Base-by-base conservation (phyloP, 352 stramenopile genomes). In the Phytophthora europaea region DNA sequence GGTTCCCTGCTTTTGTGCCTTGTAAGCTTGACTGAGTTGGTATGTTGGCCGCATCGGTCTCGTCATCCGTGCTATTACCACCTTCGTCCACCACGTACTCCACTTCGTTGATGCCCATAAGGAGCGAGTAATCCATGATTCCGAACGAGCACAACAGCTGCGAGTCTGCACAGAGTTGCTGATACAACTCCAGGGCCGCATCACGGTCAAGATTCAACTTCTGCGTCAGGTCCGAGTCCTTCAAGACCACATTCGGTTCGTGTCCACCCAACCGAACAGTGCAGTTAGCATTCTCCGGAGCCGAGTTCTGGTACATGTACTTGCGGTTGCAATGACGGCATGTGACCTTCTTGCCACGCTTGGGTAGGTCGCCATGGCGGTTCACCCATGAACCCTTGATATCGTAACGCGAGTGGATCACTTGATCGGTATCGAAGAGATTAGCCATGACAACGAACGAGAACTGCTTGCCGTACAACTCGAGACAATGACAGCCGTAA, bases 371-470 rank as follows among this genome's bases (percentile, higher is more conserved):
- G 22, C 81, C 88, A 40, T 95, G 87, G 28, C 90, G 88, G 57
- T 97, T 96, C 10, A 98, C 88, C 90, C 91, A 98, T 6, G 84
- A 94, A 4, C 93, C 93, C 76, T 98, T 98, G 63, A 98, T 95
- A 51, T 98, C 93, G 73, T 94, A 98, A 5, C 88, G 84, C 31
- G 79, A 91, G 74, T 98, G 90, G 70, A 98, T 96, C 15, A 91
- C 69, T 55, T 95, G 87, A 8, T 95, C 81, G 6, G 90, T 97
- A 72, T 97, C 89, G 52, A 98, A 98, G 26, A 98, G 70, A 73
- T 98, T 98, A 33, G 88, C 90, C 93, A 98, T 98, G 33, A 98
- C 93, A 10, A 98, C 89, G 50, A 98, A 98, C 31, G 82, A 95
- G 36, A 98, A 97, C 74, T 95, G 83, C 63, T 97, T 93, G n/a